Evolutionary conservation across 2,329 filamentous ascomycete genomes (phyloP).

Genomic region (Epichloe sp.): DNA sequence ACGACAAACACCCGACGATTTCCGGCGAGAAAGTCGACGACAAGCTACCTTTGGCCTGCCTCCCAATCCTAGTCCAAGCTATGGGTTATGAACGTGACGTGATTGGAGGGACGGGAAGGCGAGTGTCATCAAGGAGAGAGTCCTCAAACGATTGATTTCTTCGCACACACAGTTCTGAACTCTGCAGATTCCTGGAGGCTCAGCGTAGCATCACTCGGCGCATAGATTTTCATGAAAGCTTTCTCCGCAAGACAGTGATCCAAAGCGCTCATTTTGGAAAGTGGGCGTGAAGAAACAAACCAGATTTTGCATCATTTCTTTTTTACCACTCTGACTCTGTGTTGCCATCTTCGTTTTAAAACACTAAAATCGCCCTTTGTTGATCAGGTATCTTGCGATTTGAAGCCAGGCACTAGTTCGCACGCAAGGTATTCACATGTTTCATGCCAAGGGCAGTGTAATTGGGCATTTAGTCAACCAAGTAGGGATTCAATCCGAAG

Average conservation of each 20-base stretch:
- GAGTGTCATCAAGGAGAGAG: neutral
- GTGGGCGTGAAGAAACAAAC: neutral
- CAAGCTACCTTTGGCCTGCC: conserved; percentile 40
- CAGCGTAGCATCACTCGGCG: conserved; percentile 22
- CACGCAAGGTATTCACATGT: neutral
- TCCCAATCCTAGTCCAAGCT: conserved; percentile 27
- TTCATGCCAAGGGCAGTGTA: neutral
- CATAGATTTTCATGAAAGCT: conserved; percentile 14
- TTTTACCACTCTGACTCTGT: neutral
- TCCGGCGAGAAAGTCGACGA: conserved; percentile 37
- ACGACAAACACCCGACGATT: conserved; percentile 42
- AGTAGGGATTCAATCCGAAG: neutral
- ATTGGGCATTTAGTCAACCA: neutral
- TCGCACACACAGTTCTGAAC: neutral
- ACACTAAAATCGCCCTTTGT: no score
- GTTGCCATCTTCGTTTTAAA: neutral
- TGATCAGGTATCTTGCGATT: no score
- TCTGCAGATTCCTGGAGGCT: conserved; percentile 11
- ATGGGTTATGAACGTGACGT: conserved; percentile 15
- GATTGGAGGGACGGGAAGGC: no score
- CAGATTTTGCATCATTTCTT: neutral
- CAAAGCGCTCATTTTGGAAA: neutral
- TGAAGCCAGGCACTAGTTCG: neutral
- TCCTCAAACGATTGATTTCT: neutral
- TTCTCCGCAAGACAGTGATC: conserved; percentile 3